Base-by-base conservation (phyloP, 2,329 filamentous ascomycete genomes). In the Diaporthe caulivora region DNA sequence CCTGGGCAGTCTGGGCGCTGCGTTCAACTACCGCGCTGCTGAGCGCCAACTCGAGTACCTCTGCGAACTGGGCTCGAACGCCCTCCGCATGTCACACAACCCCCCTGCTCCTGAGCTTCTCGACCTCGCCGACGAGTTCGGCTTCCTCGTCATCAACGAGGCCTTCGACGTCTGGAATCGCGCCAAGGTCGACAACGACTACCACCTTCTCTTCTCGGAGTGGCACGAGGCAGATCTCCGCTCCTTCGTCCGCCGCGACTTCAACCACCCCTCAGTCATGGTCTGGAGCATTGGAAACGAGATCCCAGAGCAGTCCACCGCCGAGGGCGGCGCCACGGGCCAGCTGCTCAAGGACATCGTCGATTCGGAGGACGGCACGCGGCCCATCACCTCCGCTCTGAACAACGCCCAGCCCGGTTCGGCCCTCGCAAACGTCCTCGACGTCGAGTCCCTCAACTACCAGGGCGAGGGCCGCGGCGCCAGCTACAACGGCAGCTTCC, bases 231-330 rank as follows among this genome's bases (percentile, higher is more conserved):
- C 86, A 0, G 87, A 89, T 70, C 81, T 88, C 10, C 84, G 88
- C 0, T 76, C 84, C 1, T 86, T 89, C 71, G 76, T 90, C 21
- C 84, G 87, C 4, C 85, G 88, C 17, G 88, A 90, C 78, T 82
- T 87, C 26, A 90, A 90, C 77, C 87, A 89, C 77, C 84, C 88
- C 2, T 89, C 88, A 1, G 80, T 90, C 31, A 81, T 88, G 40
- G 82, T 82, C 3, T 90, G 88, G 88, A 87, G 86, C 75, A 83
- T 86, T 71, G 88, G 88, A 8, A 90, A 90, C 78, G 88, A 90
- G 78, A 82, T 89, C 3, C 76, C 80, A 0, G 87, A 90, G 76
- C 87, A 90, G 78, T 75, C 77, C 11, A 78, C 80, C 42, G 74
- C 79, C 54, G 73, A 79, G 4, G 82, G 82, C 15, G 80, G 79